Evolutionary conservation across 768 basidiomycete genomes (phyloP), one percentile per base, ranked within the genome.

Genomic region (Naganishia vaughanmartiniae): DNA sequence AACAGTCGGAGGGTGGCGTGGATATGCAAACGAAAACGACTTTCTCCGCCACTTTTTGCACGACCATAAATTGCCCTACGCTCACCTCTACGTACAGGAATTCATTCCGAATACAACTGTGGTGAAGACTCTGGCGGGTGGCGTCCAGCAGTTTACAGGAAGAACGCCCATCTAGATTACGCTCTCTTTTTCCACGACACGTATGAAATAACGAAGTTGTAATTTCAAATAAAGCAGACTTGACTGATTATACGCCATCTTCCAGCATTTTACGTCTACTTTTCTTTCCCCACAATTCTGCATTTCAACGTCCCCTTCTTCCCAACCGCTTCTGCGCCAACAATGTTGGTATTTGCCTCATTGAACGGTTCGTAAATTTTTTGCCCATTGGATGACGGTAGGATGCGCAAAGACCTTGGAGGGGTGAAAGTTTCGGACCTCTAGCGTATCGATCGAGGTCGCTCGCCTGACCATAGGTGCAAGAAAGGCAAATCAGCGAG

Each of bases 341-440:
- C 6, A 26, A n/a, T 26, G 24, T 12, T 21, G 4, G 7, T 4
- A 51, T n/a, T 7, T n/a, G 21, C 6, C 48, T 63, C 60, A 63
- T 14, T 19, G 14, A 30, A 63, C 60, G 21, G 39, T 63, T 30
- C n/a, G 60, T 42, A 63, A 30, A 17, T 46, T 31, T 26, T 63
- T 63, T 19, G 69, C 24, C 69, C 69, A 70, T 11, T 45, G 48
- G 11, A 70, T 65, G 21, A 70, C 69, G 17, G 36, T 70, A 4
- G 69, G 69, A 55, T 70, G 69, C 2, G 69, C 69, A 53, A 70
- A 60, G 10, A 71, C 70, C 67, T 71, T 72, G 54, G 30, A 34
- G 2, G 70, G 69, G 33, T 73, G 42, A 58, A 75, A 76, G 48
- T 73, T 74, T 12, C 66, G 55, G 11, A 77, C 70, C 65, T 77